phyloP scores from a whole-genome alignment of 345 rosid genomes.

The Aegle marmelos region DNA sequence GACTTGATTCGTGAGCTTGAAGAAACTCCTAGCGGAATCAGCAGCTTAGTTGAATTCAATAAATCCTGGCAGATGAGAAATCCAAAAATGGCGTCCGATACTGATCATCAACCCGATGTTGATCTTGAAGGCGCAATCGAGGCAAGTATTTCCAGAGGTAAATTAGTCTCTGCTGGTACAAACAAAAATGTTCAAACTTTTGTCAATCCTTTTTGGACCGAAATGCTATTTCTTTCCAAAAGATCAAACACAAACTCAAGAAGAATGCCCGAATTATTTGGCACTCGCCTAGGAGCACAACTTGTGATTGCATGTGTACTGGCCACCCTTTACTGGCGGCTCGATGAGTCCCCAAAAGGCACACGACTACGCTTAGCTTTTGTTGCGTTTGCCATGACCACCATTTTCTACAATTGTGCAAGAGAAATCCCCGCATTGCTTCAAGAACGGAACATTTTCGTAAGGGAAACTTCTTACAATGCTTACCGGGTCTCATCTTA shows the following conservation, averaged over 20 bases:
- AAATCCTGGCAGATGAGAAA: background rate
- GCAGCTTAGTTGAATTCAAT: background rate
- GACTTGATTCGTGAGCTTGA: constrained; percentile 31
- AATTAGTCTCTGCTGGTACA: constrained; percentile 3
- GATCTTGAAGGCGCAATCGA: background rate
- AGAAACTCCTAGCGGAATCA: constrained; percentile 13
- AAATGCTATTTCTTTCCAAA: constrained; percentile 26
- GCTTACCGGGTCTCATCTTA: constrained; percentile 52
- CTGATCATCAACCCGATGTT: too few species aligned
- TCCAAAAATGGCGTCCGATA: background rate
- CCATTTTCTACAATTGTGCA: constrained; percentile 46
- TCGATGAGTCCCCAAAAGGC: constrained; percentile 34
- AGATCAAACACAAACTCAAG: constrained; percentile 17
- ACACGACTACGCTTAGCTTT: constrained; percentile 43
- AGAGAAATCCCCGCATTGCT: constrained; percentile 50
- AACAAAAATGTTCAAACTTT: constrained; percentile 19
- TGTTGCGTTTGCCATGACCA: constrained; percentile 46
- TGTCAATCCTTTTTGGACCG: constrained; percentile 30
- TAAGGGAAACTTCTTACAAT: constrained; percentile 55
- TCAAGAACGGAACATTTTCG: constrained; percentile 50
- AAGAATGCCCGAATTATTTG: constrained; percentile 11
- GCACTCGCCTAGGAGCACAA: background rate
- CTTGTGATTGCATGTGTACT: constrained; percentile 24
- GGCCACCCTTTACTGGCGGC: constrained; percentile 24
- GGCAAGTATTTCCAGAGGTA: constrained; percentile 6